These are phyloP conservation scores for Russula sp. DNA, from an alignment of 768 basidiomycete species.

Conservation along the genomic window DNA sequence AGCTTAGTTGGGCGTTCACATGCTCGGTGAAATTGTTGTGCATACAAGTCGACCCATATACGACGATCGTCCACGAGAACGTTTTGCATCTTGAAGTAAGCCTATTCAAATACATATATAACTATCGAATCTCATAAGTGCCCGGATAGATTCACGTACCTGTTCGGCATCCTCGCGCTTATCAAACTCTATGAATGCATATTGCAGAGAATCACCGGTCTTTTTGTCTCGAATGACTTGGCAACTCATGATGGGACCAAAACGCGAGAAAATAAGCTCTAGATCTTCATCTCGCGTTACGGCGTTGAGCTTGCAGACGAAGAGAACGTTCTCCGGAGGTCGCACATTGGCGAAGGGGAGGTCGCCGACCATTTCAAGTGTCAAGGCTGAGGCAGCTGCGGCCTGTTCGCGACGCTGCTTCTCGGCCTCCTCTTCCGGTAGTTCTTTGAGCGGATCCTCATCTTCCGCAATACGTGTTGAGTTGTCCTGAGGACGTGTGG, in stretches of 20 bases:
- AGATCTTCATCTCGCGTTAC: slow-evolving; percentile 95
- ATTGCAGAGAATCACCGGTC: slow-evolving; percentile 94
- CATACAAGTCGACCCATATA: slow-evolving; percentile 98
- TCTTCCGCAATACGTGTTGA: slow-evolving; percentile 91
- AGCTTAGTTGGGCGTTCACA: slow-evolving; percentile 23
- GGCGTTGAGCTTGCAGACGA: slow-evolving; percentile 97
- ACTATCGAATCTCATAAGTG: background rate
- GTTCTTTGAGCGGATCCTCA: slow-evolving; percentile 77
- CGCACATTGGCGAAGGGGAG: slow-evolving; percentile 96
- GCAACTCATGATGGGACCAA: slow-evolving; percentile 94
- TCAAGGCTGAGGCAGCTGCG: slow-evolving; percentile 88
- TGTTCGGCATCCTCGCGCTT: slow-evolving; percentile 90
- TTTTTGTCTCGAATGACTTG: slow-evolving; percentile 95
- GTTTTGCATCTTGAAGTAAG: slow-evolving; percentile 99
- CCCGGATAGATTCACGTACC: slow-evolving; percentile 38
- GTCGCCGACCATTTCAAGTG: slow-evolving; percentile 99
- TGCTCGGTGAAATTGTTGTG: slow-evolving; percentile 18
- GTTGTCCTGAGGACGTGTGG: slow-evolving; percentile 76
- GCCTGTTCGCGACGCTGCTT: slow-evolving; percentile 76
- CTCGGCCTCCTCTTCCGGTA: slow-evolving; percentile 86
- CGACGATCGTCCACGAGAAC: slow-evolving; percentile 95
- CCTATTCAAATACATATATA: slow-evolving; percentile 40
- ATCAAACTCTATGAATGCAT: slow-evolving; percentile 98
- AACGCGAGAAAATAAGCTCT: slow-evolving; percentile 94
- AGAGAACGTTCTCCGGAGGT: slow-evolving; percentile 96